Evolutionary conservation across 192 early-diverging fungal genomes (phyloP), one percentile per base, ranked within the genome.

Genomic region (Anaeromyces robustus): DNA sequence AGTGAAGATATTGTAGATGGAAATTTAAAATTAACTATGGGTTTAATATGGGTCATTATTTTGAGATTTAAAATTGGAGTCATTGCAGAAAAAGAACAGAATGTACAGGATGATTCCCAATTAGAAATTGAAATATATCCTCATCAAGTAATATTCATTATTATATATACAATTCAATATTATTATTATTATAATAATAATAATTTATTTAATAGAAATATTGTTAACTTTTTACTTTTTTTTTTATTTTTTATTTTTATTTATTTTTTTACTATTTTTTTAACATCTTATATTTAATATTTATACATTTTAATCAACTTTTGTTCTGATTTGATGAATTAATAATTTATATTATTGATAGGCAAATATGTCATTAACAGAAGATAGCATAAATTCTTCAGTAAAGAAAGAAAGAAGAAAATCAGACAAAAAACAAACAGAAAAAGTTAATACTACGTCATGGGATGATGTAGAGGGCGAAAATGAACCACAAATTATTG

Each of bases 1-100:
- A 81, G 82, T 34, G 84, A 84, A 78, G 84, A 85, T 80, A 84
- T 84, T 30, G 84, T 85, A 13, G 84, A 85, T 79, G 84, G 83
- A 16, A 85, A 84, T 77, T 32, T 85, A 77, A 84, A 82, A 34
- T 68, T 85, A 12, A 85, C 83, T 13, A 79, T 84, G 83, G 84
- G 83, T 11, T 59, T 85, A 37, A 77, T 84, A 22, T 85, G 84
- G 84, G 78, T 84, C 17, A 77, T 84, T 78, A 84, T 84, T 34
- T 18, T 79, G 6, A 37, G 39, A n/a, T 79, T 32, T 79, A 79
- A 79, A n/a, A 79, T 68, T 68, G 52, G 52, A 11, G 11, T 68
- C 9, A 68, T 68, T 22, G 52, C 52, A 11, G 52, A 68, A 11
- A 68, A 68, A 68, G 52, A 68, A 68, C 17, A 68, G 7, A 68